phyloP scores from a whole-genome alignment of 768 basidiomycete species.

The Phaeotremella fagi region DNA sequence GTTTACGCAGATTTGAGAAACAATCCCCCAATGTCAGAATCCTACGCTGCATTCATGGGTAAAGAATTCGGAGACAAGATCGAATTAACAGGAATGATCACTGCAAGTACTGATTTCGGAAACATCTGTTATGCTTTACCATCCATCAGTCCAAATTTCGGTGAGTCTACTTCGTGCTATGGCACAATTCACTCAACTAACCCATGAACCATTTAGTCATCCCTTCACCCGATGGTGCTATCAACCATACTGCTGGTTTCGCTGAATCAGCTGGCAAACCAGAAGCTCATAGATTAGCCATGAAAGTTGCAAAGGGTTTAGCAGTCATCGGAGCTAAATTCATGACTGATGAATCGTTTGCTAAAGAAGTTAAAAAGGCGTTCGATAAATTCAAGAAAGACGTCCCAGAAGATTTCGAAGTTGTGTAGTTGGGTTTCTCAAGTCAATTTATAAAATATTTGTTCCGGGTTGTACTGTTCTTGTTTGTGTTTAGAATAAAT shows the following conservation, averaged over 20 bases:
- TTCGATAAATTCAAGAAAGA: slow-evolving; percentile 21
- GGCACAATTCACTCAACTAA: not conserved
- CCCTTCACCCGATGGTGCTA: slow-evolving; percentile 1
- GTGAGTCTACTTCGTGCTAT: not conserved
- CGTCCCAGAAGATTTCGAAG: not conserved
- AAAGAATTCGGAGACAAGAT: slow-evolving; percentile 18
- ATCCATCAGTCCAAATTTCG: not conserved
- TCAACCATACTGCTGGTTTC: slow-evolving; percentile 1
- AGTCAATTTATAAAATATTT: too few species aligned
- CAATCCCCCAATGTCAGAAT: slow-evolving; percentile 9
- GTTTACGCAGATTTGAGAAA: not conserved
- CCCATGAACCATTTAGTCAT: not conserved
- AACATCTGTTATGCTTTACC: not conserved
- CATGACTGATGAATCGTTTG: slow-evolving; percentile 16
- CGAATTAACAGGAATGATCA: slow-evolving; percentile 9
- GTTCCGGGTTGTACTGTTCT: too few species aligned
- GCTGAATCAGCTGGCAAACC: slow-evolving; percentile 2
- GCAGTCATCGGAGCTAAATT: slow-evolving; percentile 13
- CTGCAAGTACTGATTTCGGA: slow-evolving; percentile 20
- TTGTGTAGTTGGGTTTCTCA: not conserved
- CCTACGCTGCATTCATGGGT: slow-evolving; percentile 21
- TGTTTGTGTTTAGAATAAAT: not conserved
- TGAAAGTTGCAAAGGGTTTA: slow-evolving; percentile 10
- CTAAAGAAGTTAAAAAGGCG: slow-evolving; percentile 19
- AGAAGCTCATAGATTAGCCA: slow-evolving; percentile 5